Evolutionary conservation across 192 early-diverging fungal genomes (phyloP), one percentile per base, ranked within the genome.

Genomic region (Backusella psychrophila): DNA sequence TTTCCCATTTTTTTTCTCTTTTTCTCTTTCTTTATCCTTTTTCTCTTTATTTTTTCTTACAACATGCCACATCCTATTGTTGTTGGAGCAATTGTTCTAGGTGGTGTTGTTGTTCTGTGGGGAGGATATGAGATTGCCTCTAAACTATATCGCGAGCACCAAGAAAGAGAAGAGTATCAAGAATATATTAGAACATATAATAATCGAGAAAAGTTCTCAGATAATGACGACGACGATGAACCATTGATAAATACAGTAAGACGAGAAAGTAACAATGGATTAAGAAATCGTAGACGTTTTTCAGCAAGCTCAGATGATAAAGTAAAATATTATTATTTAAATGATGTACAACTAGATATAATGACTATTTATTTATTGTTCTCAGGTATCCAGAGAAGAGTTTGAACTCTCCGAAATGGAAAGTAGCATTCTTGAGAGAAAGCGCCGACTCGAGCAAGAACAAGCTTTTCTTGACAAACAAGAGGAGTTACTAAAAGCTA

Each of bases 371-470:
- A 44, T 44, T 70, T 39, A n/a, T 12, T 42, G 44, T 71, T 26
- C 12, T 15, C 42, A 33, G 38, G 44, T 31, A 72, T 39, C 38
- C 5, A 49, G 7, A 17, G 29, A 39, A 44, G 70, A 72, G 26
- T 52, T 46, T 72, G 70, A 72, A 72, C 42, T 72, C 12, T 42
- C 70, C 29, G 42, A 72, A 44, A 72, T 72, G 12, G 70, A 72
- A 46, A 21, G 29, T 8, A 72, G 14, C 6, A 72, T 72, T 49
- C 23, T 72, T 49, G 44, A 72, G 15, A 21, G 70, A 49, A 72
- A 49, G 15, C 29, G 15, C 9, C 39, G 39, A 29, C 31, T 72
- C 4, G 41, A 46, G 14, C 29, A 44, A 52, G 70, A 72, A 44
- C 42, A 42, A 31, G 70, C 42, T 29, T 31, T 49, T 31, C 44